Conservation (phyloP, 306 rosid species). For the Lathyrus sativus region DNA sequence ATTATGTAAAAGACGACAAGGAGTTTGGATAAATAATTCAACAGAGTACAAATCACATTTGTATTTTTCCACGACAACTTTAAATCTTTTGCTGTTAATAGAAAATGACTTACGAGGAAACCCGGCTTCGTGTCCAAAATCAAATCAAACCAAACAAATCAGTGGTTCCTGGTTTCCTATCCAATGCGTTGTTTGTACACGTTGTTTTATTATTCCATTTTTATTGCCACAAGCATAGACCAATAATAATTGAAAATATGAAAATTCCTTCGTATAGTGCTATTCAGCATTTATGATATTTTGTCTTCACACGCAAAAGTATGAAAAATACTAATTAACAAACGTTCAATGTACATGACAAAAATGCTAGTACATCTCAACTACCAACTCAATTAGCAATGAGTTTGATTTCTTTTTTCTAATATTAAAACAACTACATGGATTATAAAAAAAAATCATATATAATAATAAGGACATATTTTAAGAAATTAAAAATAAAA, state of each 20-base stretch:
- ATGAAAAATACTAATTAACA: not conserved
- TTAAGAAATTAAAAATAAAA: no score
- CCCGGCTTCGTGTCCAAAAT: constrained; percentile 3
- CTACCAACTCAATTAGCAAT: no score
- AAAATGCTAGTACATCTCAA: not conserved
- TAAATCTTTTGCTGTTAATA: not conserved
- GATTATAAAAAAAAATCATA: no score
- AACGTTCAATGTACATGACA: not conserved
- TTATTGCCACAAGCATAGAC: not conserved
- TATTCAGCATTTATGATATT: not conserved
- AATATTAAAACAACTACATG: no score
- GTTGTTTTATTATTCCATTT: not conserved
- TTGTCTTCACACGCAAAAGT: not conserved
- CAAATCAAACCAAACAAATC: not conserved
- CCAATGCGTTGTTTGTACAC: not conserved
- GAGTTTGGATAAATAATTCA: no score
- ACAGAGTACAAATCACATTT: not conserved
- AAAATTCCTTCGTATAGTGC: not conserved
- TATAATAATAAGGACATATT: no score
- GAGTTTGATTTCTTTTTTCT: no score
- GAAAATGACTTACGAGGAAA: constrained; percentile 10
- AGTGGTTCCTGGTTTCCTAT: constrained; percentile 17
- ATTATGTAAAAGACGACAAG: no score
- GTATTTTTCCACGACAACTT: not conserved
- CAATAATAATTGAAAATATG: not conserved